These are phyloP conservation scores for Ceratocystis cacaofunesta DNA, from an alignment of 2,329 filamentous ascomycete species.

Conservation along the genomic window DNA sequence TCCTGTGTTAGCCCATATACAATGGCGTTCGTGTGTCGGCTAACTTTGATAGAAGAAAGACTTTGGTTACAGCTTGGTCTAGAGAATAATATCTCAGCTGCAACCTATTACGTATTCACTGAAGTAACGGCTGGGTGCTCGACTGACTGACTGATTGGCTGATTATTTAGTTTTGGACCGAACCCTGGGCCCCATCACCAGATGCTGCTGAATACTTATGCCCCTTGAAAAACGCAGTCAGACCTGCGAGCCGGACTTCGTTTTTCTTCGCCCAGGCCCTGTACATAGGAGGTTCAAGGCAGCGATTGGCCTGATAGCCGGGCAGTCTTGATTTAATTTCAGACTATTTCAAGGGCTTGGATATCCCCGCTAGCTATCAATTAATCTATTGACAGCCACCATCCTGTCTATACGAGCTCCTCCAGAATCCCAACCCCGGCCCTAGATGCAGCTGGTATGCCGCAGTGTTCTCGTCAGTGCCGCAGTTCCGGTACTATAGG, in stretches of 20 bases:
- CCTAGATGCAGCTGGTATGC: background rate
- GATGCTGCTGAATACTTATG: no score
- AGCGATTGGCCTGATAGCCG: background rate
- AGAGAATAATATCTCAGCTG: no score
- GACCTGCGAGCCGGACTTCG: background rate
- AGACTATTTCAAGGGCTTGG: background rate
- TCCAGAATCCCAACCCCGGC: background rate
- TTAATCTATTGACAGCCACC: background rate
- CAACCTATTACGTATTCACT: background rate
- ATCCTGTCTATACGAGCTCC: background rate
- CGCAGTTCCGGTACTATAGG: background rate
- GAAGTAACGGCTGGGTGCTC: background rate
- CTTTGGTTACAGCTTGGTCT: background rate
- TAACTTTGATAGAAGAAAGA: slow-evolving; percentile 5
- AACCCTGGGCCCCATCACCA: no score
- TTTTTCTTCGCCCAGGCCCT: background rate
- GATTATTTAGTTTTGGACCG: no score
- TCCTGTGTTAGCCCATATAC: no score
- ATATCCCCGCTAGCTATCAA: background rate
- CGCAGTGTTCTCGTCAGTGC: background rate
- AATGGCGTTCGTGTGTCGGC: background rate
- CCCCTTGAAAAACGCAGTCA: background rate
- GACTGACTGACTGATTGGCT: background rate
- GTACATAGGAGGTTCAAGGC: background rate
- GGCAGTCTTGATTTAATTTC: background rate